Base-by-base conservation (phyloP, 2,329 filamentous ascomycete species). In the Biscogniauxia sp. region DNA sequence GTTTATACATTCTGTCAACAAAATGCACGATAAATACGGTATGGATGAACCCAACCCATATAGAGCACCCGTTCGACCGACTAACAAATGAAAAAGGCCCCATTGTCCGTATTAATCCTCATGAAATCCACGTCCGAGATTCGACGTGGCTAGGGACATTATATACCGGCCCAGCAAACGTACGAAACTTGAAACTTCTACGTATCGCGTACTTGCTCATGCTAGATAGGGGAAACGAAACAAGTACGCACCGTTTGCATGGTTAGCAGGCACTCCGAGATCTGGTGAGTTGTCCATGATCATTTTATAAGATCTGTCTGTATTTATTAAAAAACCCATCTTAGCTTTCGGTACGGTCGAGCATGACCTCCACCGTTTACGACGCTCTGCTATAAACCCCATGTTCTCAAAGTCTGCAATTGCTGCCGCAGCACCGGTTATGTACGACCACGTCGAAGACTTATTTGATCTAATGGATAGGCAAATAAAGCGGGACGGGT, bases 1-100 rank as follows among this genome's bases (percentile, higher is more conserved):
- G 15, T 37, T 55, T 55, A 19, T 26, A 50, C 53, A 61, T 7
- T 17, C 55, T 15, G 28, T 63, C 5, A 26, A 13, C 3, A 50
- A 55, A 53, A 58, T 64, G 54, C 60, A 64, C 37, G 50, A 62
- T 15, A 41, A 61, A 62, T 64, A 64, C 25, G 62, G 62, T 64
- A n/a, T 51, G 56, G 17, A 20, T 32, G 4, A 20, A 32, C 23
- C 25, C 17, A 25, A 20, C 55, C 20, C 9, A 45, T 25, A n/a
- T 2, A 32, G 11, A 32, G 28, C 11, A 13, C 11, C 1, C 11
- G 7, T 32, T 32, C 28, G 7, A 32, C 11, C 7, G 11, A 53
- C 15, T 17, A 9, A n/a, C 45, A 17, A n/a, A 15, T 52, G 25
- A 15, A 19, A 17, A 50, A 64, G 63, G 63, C 45, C 58, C 60